Evolutionary conservation across 2,329 filamentous ascomycete species (phyloP).

Genomic region (Cordyceps farinosa): DNA sequence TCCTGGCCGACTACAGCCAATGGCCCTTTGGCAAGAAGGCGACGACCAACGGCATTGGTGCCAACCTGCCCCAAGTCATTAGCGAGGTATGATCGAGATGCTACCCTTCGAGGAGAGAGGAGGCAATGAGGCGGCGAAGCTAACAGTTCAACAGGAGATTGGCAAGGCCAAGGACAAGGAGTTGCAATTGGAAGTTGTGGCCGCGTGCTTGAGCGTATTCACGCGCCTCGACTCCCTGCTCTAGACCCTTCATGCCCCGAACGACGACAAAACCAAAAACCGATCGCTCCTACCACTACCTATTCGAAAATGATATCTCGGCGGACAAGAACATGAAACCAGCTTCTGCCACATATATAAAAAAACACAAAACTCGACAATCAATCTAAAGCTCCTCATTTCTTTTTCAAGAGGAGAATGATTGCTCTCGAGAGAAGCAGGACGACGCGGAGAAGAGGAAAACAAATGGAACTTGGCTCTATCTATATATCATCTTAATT

Average conservation of each 20-base stretch:
- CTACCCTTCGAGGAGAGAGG: neutral
- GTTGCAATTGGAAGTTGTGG: conserved; percentile 93
- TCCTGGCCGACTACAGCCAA: conserved; percentile 93
- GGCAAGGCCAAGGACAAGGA: conserved; percentile 87
- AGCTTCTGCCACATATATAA: neutral
- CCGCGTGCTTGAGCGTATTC: conserved; percentile 95
- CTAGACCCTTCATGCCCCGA: conserved; percentile 43
- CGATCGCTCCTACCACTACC: neutral
- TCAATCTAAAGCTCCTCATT: neutral
- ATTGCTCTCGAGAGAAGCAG: neutral
- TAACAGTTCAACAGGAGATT: conserved; percentile 57
- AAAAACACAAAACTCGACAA: neutral
- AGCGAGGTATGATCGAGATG: conserved; percentile 55
- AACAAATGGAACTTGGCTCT: conserved; percentile 3
- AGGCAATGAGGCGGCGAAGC: neutral
- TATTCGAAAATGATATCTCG: neutral
- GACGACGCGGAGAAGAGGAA: neutral
- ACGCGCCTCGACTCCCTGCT: conserved; percentile 94
- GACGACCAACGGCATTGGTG: conserved; percentile 75
- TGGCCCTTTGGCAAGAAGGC: conserved; percentile 92
- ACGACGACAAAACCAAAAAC: conserved; percentile 9
- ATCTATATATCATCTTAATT: conserved; percentile 16
- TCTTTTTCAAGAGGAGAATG: neutral
- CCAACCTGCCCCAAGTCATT: conserved; percentile 85
- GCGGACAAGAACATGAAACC: neutral